Conservation (phyloP, 192 early-diverging fungal species). For the Powellomyces hirtus region DNA sequence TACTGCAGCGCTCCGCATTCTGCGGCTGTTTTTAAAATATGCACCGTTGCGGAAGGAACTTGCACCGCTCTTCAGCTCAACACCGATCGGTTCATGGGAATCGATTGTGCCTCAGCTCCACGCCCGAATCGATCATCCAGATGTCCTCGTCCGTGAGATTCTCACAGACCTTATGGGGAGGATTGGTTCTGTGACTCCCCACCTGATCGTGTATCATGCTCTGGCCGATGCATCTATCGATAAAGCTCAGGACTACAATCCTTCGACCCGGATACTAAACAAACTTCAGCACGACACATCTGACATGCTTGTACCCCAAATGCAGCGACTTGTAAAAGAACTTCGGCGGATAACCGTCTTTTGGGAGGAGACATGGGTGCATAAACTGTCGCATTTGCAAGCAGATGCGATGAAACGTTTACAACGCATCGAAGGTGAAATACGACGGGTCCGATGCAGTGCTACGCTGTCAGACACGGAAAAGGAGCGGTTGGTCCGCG, state of each 20-base stretch:
- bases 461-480: slow-evolving; percentile 36
- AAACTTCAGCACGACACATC: background rate
- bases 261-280: background rate
- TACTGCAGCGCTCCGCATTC: slow-evolving; percentile 58
- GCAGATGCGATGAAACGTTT: slow-evolving; percentile 55
- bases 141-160: slow-evolving; percentile 49
- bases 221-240: slow-evolving; percentile 54
- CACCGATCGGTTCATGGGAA: slow-evolving; percentile 54
- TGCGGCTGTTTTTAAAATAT: slow-evolving; percentile 64
- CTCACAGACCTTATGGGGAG: slow-evolving; percentile 55
- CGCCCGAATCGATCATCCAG: slow-evolving; percentile 65
- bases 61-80: slow-evolving; percentile 2
- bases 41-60: slow-evolving; percentile 55
- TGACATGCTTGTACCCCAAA: slow-evolving; percentile 10
- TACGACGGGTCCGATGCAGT: slow-evolving; percentile 48
- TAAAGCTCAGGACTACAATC: background rate
- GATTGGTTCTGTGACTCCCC: slow-evolving; percentile 60
- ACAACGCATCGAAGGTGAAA: slow-evolving; percentile 56
- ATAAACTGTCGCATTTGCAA: slow-evolving; percentile 60
- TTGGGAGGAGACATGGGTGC: slow-evolving; percentile 81
- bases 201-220: slow-evolving; percentile 66
- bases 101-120: slow-evolving; percentile 74
- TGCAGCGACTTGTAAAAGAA: slow-evolving; percentile 47
- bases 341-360: slow-evolving; percentile 71
- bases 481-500: slow-evolving; percentile 42